Evolutionary conservation across 768 basidiomycete genomes (phyloP).

Genomic region (Roridomyces roridus): DNA sequence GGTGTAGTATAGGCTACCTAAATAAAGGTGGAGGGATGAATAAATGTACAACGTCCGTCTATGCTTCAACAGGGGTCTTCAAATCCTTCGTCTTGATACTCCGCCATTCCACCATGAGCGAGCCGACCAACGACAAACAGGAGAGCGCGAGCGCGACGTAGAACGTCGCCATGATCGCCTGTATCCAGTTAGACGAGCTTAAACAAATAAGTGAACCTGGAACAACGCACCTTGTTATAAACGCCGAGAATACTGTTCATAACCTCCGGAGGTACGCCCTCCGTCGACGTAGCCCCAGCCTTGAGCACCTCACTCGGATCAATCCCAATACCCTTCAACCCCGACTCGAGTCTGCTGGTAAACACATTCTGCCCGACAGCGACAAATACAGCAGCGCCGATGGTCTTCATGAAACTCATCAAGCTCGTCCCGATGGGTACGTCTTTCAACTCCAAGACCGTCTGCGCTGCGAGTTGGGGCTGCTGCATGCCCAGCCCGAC

Average conservation of each 20-base stretch:
- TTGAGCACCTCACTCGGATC: slow-evolving; percentile 5
- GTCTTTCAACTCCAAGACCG: slow-evolving; percentile 14
- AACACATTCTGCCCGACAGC: slow-evolving; percentile 17
- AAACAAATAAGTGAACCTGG: too few relatives aligned
- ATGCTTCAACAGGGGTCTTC: too few relatives aligned
- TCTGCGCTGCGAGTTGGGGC: background rate
- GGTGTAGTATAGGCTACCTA: too few relatives aligned
- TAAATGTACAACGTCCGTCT: too few relatives aligned
- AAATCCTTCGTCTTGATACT: too few relatives aligned
- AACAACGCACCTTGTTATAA: slow-evolving; percentile 3
- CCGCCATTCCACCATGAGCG: too few relatives aligned
- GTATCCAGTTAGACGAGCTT: too few relatives aligned
- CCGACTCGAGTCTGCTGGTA: slow-evolving; percentile 10
- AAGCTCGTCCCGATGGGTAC: slow-evolving; percentile 18
- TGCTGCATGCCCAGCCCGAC: background rate
- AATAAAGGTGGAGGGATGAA: too few relatives aligned
- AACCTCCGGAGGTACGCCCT: background rate
- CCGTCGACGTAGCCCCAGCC: slow-evolving; percentile 18
- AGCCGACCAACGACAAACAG: too few relatives aligned
- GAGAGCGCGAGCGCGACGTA: too few relatives aligned
- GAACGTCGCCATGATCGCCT: too few relatives aligned
- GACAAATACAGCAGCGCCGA: slow-evolving; percentile 16
- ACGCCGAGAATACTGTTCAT: slow-evolving; percentile 1
- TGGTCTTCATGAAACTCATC: slow-evolving; percentile 15
- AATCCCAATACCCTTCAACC: slow-evolving; percentile 2